Percentiles rank a stretch among this genome's conserved stretches.
These are phyloP conservation scores for Crassisporium funariophilum DNA, from an alignment of 768 basidiomycete species.

Conservation along the genomic window DNA sequence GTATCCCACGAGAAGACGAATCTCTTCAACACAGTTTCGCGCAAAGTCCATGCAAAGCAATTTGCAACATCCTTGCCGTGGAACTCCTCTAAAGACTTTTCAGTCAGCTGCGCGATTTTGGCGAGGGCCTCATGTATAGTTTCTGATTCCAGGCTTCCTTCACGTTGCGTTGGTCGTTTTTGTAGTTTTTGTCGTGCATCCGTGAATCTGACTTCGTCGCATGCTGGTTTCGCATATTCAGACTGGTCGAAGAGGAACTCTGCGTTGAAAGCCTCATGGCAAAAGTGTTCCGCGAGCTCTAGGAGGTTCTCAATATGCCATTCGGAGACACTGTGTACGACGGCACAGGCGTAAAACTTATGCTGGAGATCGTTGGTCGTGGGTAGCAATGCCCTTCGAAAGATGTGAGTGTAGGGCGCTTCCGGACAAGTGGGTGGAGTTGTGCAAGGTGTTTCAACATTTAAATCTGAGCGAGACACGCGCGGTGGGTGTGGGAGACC, in stretches of 20 bases:
- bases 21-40: conserved; percentile 14
- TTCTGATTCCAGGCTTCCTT: not conserved
- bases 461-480: not conserved
- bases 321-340: conserved; percentile 5
- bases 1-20: conserved; percentile 19
- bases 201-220: conserved; percentile 4
- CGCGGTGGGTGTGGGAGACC: conserved; percentile 6
- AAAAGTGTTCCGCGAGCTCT: conserved; percentile 13
- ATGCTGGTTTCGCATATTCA: not conserved
- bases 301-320: conserved; percentile 19
- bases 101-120: conserved; percentile 3
- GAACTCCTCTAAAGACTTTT: conserved; percentile 5
- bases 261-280: conserved; percentile 8
- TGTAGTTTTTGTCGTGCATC: not conserved
- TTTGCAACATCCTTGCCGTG: conserved; percentile 11
- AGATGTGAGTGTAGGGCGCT: no score
- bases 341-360: conserved; percentile 6
- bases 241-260: no score
- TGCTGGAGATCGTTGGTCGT: conserved; percentile 3
- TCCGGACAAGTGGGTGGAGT: no score
- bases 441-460: not conserved
- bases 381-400: no score
- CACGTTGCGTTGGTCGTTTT: not conserved
- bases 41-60: conserved; percentile 18
- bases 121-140: conserved; percentile 8